These are phyloP conservation scores for Ustilago esculenta DNA, from an alignment of 1,284 basidiomycete genomes.

Conservation along the genomic window DNA sequence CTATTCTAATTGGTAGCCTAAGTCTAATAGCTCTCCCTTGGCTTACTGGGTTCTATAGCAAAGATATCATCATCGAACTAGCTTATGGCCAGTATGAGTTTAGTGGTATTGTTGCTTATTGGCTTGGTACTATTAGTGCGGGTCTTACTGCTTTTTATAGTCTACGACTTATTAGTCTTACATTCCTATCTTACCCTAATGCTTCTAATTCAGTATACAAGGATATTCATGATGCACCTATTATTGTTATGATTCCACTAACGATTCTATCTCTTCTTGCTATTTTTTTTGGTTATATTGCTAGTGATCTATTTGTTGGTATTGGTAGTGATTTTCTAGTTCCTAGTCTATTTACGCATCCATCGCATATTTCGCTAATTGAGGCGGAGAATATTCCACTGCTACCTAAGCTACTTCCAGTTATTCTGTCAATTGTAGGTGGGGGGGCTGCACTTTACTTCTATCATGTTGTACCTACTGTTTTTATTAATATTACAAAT, in stretches of 20 bases:
- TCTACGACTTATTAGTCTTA: constrained; percentile 66
- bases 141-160: constrained; percentile 68
- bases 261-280: constrained; percentile 65
- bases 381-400: constrained; percentile 1
- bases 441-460: constrained; percentile 16
- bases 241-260: constrained; percentile 66
- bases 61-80: constrained; percentile 23
- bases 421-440: constrained; percentile 59
- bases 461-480: constrained; percentile 9
- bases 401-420: constrained; percentile 45
- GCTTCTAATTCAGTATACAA: constrained; percentile 64
- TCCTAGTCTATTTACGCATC: constrained; percentile 6
- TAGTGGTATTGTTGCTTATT: constrained; percentile 63
- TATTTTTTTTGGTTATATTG: constrained; percentile 67
- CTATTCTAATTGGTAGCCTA: constrained; percentile 66
- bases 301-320: constrained; percentile 66
- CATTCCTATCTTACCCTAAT: constrained; percentile 67
- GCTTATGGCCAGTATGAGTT: constrained; percentile 26
- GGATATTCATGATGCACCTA: constrained; percentile 66
- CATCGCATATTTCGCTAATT: constrained; percentile 5
- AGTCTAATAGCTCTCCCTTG: constrained; percentile 60
- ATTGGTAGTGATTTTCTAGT: constrained; percentile 49
- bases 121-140: constrained; percentile 67
- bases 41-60: constrained; percentile 32
- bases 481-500: constrained; percentile 13